Conservation (phyloP, 768 basidiomycete species). For the Suillus ampliporus region DNA sequence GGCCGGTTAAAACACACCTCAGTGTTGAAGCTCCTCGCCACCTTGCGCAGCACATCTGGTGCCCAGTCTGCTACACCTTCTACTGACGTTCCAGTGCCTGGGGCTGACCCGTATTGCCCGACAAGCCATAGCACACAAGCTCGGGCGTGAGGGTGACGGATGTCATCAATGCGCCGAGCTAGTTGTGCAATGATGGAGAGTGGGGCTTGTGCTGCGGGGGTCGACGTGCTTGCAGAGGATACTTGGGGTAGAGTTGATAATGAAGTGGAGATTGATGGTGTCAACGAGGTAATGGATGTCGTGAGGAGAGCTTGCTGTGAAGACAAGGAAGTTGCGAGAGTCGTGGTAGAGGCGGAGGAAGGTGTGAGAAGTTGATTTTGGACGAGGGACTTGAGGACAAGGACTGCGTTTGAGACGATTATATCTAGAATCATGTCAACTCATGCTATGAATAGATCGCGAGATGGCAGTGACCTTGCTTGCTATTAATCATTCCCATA, state of each 20-base stretch:
- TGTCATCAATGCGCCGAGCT: conserved; percentile 77
- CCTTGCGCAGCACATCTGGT: conserved; percentile 86
- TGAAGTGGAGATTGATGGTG: neutral
- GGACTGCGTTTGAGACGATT: conserved; percentile 79
- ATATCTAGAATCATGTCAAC: conserved; percentile 54
- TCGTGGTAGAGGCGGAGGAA: conserved; percentile 31
- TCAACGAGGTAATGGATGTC: conserved; percentile 17
- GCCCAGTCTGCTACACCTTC: conserved; percentile 79
- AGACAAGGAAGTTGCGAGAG: conserved; percentile 1
- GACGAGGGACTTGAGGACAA: conserved; percentile 85
- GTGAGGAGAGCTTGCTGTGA: conserved; percentile 17
- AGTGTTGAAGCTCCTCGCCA: conserved; percentile 69
- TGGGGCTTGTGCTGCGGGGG: conserved; percentile 44
- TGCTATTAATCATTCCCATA: conserved; percentile 79
- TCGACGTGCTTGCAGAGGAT: conserved; percentile 28
- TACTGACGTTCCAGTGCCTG: conserved; percentile 40
- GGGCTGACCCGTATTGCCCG: conserved; percentile 76
- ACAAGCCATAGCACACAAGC: conserved; percentile 94
- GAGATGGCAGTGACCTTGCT: conserved; percentile 57
- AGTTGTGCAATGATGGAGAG: conserved; percentile 78
- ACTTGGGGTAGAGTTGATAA: conserved; percentile 4
- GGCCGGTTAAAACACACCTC: conserved; percentile 57
- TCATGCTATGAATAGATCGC: neutral
- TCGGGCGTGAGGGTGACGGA: conserved; percentile 78
- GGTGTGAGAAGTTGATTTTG: conserved; percentile 61